A percentile compares a stretch with the other conserved stretches of the same genome.
These are phyloP conservation scores for Balamuthia mandrillaris DNA, from an alignment of 208 protist species.

Conservation along the genomic window DNA sequence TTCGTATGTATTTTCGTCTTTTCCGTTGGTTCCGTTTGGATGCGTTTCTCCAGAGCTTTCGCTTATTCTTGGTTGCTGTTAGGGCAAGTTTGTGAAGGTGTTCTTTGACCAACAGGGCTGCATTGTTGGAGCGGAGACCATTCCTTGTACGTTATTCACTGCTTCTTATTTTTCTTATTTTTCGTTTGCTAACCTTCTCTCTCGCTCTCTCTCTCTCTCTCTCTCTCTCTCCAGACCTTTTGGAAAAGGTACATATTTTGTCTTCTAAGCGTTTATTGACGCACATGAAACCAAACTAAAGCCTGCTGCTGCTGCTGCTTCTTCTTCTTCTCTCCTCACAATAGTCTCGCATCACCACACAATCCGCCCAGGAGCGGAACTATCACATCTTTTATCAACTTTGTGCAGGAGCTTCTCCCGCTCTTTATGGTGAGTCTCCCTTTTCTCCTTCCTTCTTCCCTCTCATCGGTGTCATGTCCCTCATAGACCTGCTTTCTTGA, in stretches of 20 bases:
- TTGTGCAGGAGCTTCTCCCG: not conserved
- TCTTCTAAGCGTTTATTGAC: not conserved
- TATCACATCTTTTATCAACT: constrained; percentile 58
- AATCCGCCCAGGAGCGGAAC: constrained; percentile 33
- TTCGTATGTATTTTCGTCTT: not conserved
- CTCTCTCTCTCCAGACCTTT: constrained; percentile 41
- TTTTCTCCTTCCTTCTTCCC: not conserved
- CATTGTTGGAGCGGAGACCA: constrained; percentile 60
- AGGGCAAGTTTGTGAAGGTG: constrained; percentile 69
- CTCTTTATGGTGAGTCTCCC: not conserved
- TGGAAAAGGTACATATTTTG: constrained; percentile 69
- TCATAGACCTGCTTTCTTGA: constrained; percentile 26
- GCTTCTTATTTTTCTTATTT: not conserved
- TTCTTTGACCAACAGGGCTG: constrained; percentile 58
- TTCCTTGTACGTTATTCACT: not conserved
- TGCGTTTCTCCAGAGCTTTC: no score
- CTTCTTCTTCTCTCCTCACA: not conserved
- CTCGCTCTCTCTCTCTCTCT: not conserved
- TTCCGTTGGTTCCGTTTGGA: not conserved
- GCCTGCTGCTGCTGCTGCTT: not conserved
- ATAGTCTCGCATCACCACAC: constrained; percentile 36
- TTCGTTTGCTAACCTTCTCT: not conserved
- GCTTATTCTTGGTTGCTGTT: no score
- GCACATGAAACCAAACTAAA: not conserved
- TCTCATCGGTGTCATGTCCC: not conserved